These are phyloP conservation scores for Verticillium klebahnii DNA, from an alignment of 2,329 filamentous ascomycete species.

Conservation along the genomic window DNA sequence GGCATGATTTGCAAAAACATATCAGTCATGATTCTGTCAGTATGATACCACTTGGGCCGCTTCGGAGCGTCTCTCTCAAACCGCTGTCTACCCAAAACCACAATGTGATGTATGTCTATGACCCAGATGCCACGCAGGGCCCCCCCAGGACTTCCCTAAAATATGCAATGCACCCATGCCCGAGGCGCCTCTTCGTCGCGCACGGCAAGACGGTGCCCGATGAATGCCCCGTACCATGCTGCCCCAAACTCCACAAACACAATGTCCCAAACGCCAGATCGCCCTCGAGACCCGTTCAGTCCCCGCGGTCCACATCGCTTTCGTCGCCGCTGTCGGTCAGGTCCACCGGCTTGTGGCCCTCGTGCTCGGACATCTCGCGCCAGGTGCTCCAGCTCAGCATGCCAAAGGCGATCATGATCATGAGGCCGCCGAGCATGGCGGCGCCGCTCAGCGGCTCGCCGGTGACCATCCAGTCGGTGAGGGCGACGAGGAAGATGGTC, in stretches of 20 bases:
- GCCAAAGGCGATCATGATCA: slow-evolving; percentile 87
- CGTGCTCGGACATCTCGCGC: slow-evolving; percentile 84
- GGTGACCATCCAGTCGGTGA: slow-evolving; percentile 84
- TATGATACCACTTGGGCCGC: background rate
- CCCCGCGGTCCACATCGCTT: slow-evolving; percentile 34
- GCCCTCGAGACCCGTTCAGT: slow-evolving; percentile 5
- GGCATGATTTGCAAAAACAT: background rate
- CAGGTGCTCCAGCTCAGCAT: slow-evolving; percentile 89
- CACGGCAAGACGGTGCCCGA: background rate
- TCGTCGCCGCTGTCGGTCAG: slow-evolving; percentile 41
- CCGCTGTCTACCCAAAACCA: background rate
- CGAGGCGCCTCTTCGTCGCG: background rate
- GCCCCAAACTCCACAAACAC: background rate
- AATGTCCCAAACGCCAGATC: background rate
- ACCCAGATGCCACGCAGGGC: background rate
- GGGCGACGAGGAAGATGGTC: slow-evolving; percentile 93
- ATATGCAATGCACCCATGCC: background rate
- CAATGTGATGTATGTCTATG: background rate
- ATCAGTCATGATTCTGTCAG: background rate
- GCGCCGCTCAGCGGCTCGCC: slow-evolving; percentile 70
- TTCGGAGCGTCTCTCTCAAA: background rate
- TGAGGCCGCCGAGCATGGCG: slow-evolving; percentile 72
- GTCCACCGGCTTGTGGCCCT: slow-evolving; percentile 51
- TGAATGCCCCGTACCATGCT: background rate
- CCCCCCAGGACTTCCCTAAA: background rate